Evolutionary conservation across 2,329 filamentous ascomycete species (phyloP).

Genomic region (Aureobasidium namibiae): DNA sequence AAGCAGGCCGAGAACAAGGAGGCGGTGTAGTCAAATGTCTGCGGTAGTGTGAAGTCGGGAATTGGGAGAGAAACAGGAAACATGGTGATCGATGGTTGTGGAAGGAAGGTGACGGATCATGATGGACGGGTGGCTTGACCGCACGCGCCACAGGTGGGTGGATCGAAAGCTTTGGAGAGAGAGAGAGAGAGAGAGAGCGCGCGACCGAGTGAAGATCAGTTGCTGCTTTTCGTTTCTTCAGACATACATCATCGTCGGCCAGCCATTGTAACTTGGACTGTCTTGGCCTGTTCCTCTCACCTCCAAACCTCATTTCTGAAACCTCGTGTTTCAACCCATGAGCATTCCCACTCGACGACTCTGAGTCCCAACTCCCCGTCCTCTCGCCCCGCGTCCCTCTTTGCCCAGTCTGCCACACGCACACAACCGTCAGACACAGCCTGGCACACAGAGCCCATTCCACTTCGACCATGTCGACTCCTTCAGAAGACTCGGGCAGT

Average conservation of each 20-base stretch:
- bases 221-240: neutral
- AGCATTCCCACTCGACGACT: neutral
- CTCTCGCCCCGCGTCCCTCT: neutral
- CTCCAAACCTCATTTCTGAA: neutral
- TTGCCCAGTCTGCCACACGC: neutral
- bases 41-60: neutral
- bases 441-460: neutral
- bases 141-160: neutral
- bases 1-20: too few species aligned
- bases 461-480: neutral
- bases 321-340: neutral
- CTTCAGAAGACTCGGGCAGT: conserved; percentile 4
- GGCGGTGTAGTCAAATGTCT: too few species aligned
- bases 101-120: neutral
- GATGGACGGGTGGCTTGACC: neutral
- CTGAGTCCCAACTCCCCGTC: neutral
- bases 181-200: neutral
- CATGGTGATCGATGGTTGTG: neutral
- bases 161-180: neutral
- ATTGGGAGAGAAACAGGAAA: neutral
- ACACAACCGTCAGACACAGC: neutral
- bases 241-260: neutral
- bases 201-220: too few species aligned
- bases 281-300: neutral
- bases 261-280: neutral